Percentiles rank a stretch among this genome's conserved stretches.
Evolutionary conservation across 208 protist genomes (phyloP).

Genomic region (Leishmania major): DNA sequence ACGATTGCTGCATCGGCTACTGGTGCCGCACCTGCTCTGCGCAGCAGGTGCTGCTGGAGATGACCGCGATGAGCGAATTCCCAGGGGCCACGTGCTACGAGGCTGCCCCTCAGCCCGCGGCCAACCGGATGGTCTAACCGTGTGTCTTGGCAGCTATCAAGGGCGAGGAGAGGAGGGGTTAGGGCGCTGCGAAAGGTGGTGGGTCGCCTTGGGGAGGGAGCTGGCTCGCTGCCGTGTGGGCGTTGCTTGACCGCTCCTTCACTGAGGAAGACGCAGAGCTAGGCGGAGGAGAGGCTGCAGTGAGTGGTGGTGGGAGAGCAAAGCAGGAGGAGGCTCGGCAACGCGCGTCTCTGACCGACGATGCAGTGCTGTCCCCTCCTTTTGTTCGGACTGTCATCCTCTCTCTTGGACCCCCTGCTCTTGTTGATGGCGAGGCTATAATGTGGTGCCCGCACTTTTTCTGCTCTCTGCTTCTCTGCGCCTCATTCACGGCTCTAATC

Average conservation of each 20-base stretch:
- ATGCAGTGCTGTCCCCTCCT: not conserved
- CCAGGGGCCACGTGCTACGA: conserved; percentile 61
- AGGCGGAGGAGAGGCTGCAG: not conserved
- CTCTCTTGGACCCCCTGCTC: not conserved
- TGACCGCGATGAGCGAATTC: conserved; percentile 60
- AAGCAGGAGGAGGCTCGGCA: not conserved
- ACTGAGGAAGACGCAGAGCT: not conserved
- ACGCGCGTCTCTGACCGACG: not conserved
- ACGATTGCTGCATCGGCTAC: conserved; percentile 29
- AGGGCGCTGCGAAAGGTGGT: not conserved
- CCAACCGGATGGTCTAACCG: conserved; percentile 33
- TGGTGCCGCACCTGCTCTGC: conserved; percentile 47
- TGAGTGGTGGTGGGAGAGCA: not conserved
- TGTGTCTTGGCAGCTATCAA: not conserved
- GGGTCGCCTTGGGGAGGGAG: not conserved
- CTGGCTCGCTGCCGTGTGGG: not conserved
- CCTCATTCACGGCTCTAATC: not conserved
- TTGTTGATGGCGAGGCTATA: not conserved
- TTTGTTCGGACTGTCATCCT: not conserved
- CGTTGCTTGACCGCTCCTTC: not conserved
- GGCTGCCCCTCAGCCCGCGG: conserved; percentile 15
- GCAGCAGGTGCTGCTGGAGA: conserved; percentile 67
- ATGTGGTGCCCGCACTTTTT: not conserved
- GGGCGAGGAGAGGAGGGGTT: not conserved
- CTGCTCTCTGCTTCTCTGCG: not conserved